Evolutionary conservation across 345 rosid genomes (phyloP), one percentile per base, ranked within the genome.

Genomic region (Passiflora organensis): DNA sequence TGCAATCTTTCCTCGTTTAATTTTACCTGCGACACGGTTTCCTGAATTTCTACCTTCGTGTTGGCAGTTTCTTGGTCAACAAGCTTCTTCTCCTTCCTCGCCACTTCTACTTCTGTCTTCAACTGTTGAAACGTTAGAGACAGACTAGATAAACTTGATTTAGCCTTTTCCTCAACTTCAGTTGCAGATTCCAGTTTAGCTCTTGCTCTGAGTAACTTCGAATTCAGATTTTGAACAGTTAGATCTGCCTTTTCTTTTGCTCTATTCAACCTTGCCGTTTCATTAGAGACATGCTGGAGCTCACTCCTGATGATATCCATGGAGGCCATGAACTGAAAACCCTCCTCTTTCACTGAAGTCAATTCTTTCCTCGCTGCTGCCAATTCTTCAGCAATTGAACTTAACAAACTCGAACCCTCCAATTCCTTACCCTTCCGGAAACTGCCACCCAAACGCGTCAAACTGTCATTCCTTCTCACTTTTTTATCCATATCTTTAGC

Each of bases 171-270:
- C 72, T 78, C 87, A 6, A 75, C 79, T 49, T 71, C 67, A 50
- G 79, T 60, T 0, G 65, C 85, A 6, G 80, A 53, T 74, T 82
- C 94, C 58, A 84, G 24, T 68, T 73, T 76, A 44, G 76, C 71
- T 65, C 83, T 93, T 12, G 74, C 89, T 62, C 83, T 76, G 15
- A 88, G 84, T 59, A 89, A 75, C 83, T 93, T 89, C 1, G 91
- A 58, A 43, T 86, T 80, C 56, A 86, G 80, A 45, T 61, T 82
- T 63, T 77, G 75, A 49, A 80, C 74, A 22, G 67, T 79, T 6
- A 24, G 12, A 53, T 86, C 87, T 10, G 69, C 58, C 59, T 75
- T 84, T 44, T 62, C 78, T 57, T 78, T 81, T 0, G 67, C 54
- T 70, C 68, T 81, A 62, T 76, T 70, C 37, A 75, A 56, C 67